Percentiles rank a stretch among this genome's conserved stretches.
Conservation (phyloP, 169 alveolate species). For the Babesia sp. region DNA sequence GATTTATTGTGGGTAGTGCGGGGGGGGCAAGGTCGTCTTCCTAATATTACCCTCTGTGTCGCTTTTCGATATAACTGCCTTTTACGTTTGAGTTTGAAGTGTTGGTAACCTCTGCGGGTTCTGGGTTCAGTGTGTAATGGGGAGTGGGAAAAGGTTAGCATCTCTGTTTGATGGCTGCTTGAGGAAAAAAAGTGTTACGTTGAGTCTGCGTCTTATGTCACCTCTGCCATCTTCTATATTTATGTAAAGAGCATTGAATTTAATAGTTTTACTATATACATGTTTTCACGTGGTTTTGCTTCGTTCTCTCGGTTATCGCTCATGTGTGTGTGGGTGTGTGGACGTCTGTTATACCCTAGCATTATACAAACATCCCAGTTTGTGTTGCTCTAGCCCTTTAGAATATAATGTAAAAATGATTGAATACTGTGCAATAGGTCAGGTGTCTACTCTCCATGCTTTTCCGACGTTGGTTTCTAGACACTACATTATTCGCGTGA, state of each 20-base stretch:
- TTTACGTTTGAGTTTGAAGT: neutral
- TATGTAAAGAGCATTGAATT: too few species aligned
- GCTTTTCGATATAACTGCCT: neutral
- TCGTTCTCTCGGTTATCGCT: too few species aligned
- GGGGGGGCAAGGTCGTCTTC: neutral
- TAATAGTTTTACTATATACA: too few species aligned
- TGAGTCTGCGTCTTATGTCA: constrained; percentile 4
- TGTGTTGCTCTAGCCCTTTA: too few species aligned
- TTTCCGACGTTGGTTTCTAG: too few species aligned
- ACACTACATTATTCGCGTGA: too few species aligned
- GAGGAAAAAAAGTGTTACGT: neutral
- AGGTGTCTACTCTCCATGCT: too few species aligned
- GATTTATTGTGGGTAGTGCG: constrained; percentile 14
- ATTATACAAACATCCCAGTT: too few species aligned
- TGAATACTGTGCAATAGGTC: too few species aligned
- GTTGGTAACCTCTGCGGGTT: neutral
- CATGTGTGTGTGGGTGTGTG: neutral
- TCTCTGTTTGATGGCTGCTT: neutral
- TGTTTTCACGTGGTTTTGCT: too few species aligned
- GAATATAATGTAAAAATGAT: too few species aligned
- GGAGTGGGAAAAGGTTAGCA: constrained; percentile 6
- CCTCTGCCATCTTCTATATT: too few species aligned
- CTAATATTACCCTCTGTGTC: neutral
- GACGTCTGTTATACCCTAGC: neutral
- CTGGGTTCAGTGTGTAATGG: constrained; percentile 12